These are phyloP conservation scores for Pseudognaphalium luteoalbum DNA, from an alignment of 129 eudicot species.

Conservation along the genomic window DNA sequence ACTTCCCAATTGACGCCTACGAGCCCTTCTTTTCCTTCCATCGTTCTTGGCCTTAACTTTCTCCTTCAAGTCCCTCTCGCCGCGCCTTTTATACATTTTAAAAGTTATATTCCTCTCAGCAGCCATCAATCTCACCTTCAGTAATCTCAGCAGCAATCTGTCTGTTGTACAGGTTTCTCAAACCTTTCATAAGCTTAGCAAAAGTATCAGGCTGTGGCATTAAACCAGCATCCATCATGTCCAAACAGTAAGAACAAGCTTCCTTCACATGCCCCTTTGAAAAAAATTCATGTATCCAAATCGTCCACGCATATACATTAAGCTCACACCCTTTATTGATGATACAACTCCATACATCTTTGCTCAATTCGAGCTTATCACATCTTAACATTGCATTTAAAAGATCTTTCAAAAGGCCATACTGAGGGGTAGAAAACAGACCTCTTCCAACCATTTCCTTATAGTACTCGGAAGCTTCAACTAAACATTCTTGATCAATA, in stretches of 20 bases:
- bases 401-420: constrained; percentile 64
- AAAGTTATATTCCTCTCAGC: constrained; percentile 65
- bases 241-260: constrained; percentile 79
- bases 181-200: constrained; percentile 70
- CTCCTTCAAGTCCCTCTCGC: constrained; percentile 75
- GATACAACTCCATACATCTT: constrained; percentile 69
- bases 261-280: constrained; percentile 71
- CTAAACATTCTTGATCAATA: constrained; percentile 54
- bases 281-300: constrained; percentile 80
- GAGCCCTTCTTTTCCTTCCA: constrained; percentile 70
- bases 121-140: constrained; percentile 77
- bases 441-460: constrained; percentile 74
- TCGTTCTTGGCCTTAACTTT: constrained; percentile 58
- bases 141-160: constrained; percentile 79
- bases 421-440: constrained; percentile 60
- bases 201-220: constrained; percentile 88
- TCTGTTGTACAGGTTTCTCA: constrained; percentile 62
- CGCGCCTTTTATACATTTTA: constrained; percentile 81
- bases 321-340: constrained; percentile 67
- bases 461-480: constrained; percentile 70
- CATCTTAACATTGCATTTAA: constrained; percentile 60
- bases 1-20: constrained; percentile 57
- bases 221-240: constrained; percentile 73
- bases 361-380: constrained; percentile 59
- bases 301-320: constrained; percentile 76